These are phyloP conservation scores for Sclerotinia subarctica DNA, from an alignment of 2,329 filamentous ascomycete genomes.

Conservation along the genomic window DNA sequence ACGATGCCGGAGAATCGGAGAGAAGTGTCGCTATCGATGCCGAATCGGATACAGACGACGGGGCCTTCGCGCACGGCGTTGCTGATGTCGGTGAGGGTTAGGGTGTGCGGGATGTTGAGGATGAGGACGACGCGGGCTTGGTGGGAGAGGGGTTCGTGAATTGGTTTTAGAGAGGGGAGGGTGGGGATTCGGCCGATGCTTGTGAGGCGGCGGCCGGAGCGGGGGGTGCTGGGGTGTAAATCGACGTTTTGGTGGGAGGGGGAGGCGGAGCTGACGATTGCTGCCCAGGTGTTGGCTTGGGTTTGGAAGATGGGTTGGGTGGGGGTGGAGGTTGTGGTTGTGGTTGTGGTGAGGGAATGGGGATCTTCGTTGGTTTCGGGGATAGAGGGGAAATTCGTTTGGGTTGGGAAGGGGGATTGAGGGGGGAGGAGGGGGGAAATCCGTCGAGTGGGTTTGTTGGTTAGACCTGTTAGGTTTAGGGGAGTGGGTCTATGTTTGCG, in stretches of 20 bases:
- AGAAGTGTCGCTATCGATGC: conserved; percentile 27
- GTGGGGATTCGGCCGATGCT: conserved; percentile 16
- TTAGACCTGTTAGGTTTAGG: neutral
- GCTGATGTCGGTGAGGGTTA: conserved; percentile 32
- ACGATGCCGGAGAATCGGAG: conserved; percentile 32
- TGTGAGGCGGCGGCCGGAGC: conserved; percentile 21
- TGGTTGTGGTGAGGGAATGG: neutral
- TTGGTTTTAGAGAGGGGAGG: neutral
- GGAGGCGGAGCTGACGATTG: conserved; percentile 29
- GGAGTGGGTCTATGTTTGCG: conserved; percentile 13
- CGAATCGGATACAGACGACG: conserved; percentile 33
- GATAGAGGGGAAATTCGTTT: neutral
- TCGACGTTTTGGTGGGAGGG: conserved; percentile 26
- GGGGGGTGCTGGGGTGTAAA: conserved; percentile 22
- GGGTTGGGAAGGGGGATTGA: conserved; percentile 14
- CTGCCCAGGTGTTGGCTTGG: conserved; percentile 32
- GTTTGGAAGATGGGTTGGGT: conserved; percentile 15
- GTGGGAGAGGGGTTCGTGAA: conserved; percentile 25
- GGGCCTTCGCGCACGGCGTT: conserved; percentile 35
- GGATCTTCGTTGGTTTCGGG: neutral
- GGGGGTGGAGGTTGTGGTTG: neutral
- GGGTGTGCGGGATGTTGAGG: conserved; percentile 31
- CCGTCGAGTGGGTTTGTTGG: neutral
- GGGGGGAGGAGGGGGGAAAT: conserved; percentile 12
- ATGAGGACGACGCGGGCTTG: conserved; percentile 34